Evolutionary conservation across 441 rosid genomes (phyloP).

Genomic region (Populus hybrid): DNA sequence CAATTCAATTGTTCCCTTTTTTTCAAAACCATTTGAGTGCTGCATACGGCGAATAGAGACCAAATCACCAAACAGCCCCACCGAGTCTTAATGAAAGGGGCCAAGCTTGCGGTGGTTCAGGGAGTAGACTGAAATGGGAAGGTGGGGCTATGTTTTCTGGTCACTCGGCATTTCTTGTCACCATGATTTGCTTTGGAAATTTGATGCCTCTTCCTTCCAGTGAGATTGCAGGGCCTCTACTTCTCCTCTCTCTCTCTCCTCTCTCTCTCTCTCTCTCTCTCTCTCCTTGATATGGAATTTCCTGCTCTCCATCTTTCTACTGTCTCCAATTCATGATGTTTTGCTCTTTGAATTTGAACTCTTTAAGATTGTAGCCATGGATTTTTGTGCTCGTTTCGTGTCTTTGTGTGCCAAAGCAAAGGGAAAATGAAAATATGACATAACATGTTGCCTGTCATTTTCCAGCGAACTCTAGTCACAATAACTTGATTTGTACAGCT

Average conservation of each 20-base stretch:
- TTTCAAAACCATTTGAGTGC: no score
- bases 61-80: neutral
- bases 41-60: no score
- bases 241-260: neutral
- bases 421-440: neutral
- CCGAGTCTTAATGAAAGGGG: slow-evolving; percentile 1
- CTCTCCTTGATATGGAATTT: slow-evolving; percentile 15
- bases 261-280: no score
- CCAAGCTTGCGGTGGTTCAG: neutral
- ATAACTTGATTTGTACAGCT: no score
- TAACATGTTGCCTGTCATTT: slow-evolving; percentile 6
- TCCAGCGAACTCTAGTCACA: neutral
- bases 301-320: neutral
- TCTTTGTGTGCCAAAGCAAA: neutral
- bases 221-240: slow-evolving; percentile 7
- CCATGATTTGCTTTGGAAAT: slow-evolving; percentile 22
- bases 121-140: neutral
- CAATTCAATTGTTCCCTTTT: no score
- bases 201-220: neutral
- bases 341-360: neutral
- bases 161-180: slow-evolving; percentile 16
- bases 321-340: neutral
- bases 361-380: neutral
- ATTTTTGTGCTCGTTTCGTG: neutral
- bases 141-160: neutral